Percentiles rank a stretch among this genome's conserved stretches.
Evolutionary conservation across 2,329 filamentous ascomycete genomes (phyloP).

Genomic region (Fusarium ambrosium): DNA sequence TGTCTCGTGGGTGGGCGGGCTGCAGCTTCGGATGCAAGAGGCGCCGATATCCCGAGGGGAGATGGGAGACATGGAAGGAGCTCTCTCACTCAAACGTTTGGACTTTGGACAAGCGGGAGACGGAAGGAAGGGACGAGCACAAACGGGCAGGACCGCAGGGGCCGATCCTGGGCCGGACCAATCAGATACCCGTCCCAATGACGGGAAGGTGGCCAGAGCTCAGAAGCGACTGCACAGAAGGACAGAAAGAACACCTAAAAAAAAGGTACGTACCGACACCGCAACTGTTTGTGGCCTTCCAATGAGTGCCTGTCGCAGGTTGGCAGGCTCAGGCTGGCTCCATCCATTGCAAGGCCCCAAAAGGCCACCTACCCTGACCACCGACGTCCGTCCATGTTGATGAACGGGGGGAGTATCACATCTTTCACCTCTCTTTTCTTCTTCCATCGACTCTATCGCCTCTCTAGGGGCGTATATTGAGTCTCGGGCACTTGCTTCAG

Average conservation of each 20-base stretch:
- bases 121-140: constrained; percentile 11
- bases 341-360: constrained; percentile 32
- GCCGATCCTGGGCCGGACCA: constrained; percentile 15
- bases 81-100: background rate
- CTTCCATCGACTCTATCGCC: constrained; percentile 11
- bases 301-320: constrained; percentile 10
- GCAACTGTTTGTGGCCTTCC: constrained; percentile 30
- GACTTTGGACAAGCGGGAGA: background rate
- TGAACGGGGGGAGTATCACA: constrained; percentile 20
- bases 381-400: constrained; percentile 27
- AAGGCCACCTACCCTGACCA: constrained; percentile 43
- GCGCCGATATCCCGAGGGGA: constrained; percentile 38
- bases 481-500: constrained; percentile 1
- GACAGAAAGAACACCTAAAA: constrained; percentile 3
- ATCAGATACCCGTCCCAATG: constrained; percentile 7
- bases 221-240: constrained; percentile 11
- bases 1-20: constrained; percentile 9
- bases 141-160: constrained; percentile 7
- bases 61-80: background rate
- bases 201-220: background rate
- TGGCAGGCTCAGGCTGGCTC: constrained; percentile 24
- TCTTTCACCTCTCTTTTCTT: constrained; percentile 24
- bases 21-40: constrained; percentile 38
- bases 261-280: constrained; percentile 39
- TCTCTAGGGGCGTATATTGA: background rate